Percentiles rank a stretch among this genome's conserved stretches.
Evolutionary conservation across 306 rosid genomes (phyloP).

Genomic region (Cicer cuneatum): DNA sequence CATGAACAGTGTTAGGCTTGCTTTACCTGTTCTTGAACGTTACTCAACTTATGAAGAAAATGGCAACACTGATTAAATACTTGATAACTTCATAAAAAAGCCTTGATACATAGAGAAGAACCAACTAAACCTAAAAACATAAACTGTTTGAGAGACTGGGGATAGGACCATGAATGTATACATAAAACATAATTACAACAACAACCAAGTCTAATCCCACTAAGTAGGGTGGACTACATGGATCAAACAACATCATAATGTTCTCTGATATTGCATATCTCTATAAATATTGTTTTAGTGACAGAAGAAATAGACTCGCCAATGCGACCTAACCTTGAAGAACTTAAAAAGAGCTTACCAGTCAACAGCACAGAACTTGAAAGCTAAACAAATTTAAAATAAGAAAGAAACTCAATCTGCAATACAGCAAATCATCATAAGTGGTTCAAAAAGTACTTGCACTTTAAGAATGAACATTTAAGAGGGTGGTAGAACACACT

Average conservation of each 20-base stretch:
- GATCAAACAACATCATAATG: no score
- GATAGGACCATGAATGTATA: background rate
- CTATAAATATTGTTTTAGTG: background rate
- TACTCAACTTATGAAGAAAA: slow-evolving; percentile 18
- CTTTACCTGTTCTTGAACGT: slow-evolving; percentile 11
- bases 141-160: slow-evolving; percentile 9
- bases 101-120: slow-evolving; percentile 3
- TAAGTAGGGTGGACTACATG: no score
- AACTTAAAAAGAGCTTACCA: slow-evolving; percentile 14
- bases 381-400: slow-evolving; percentile 27
- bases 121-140: slow-evolving; percentile 29
- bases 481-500: slow-evolving; percentile 32
- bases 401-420: slow-evolving; percentile 21
- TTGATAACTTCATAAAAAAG: slow-evolving; percentile 31
- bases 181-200: background rate
- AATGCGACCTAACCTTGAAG: slow-evolving; percentile 16
- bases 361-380: background rate
- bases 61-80: background rate
- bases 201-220: no score
- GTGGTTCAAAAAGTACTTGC: slow-evolving; percentile 36
- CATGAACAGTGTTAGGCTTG: slow-evolving; percentile 5
- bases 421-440: slow-evolving; percentile 23
- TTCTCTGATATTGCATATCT: no score
- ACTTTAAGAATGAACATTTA: slow-evolving; percentile 36
- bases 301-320: slow-evolving; percentile 6